These are phyloP conservation scores for Ocimum tenuiflorum DNA, from an alignment of 257 asterid species.

Conservation along the genomic window DNA sequence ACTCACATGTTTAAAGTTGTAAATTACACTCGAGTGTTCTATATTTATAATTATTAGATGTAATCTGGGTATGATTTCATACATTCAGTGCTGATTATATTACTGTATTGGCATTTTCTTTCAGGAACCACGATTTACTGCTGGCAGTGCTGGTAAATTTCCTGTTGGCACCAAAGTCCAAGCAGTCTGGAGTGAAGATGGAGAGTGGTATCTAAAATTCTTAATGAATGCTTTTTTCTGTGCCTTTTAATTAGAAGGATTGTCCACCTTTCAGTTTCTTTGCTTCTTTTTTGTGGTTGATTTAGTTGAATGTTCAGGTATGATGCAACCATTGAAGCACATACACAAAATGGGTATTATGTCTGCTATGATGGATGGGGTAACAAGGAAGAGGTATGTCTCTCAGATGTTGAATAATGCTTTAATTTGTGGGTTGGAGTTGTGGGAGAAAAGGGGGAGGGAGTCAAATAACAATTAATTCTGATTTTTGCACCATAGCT, in stretches of 20 bases:
- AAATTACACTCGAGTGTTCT: not conserved
- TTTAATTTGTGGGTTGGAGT: not conserved
- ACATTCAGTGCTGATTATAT: conserved; percentile 1
- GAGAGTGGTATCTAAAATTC: conserved; percentile 64
- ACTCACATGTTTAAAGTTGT: not conserved
- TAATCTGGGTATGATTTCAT: not conserved
- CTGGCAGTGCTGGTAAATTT: conserved; percentile 38
- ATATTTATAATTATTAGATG: not conserved
- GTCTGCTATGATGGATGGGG: conserved; percentile 86
- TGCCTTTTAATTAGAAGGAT: not conserved
- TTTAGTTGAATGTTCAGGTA: conserved; percentile 77
- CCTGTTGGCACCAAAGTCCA: conserved; percentile 88
- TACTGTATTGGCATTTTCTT: conserved; percentile 11
- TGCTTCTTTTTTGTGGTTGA: conserved; percentile 43
- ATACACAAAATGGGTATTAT: conserved; percentile 71
- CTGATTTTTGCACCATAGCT: not conserved
- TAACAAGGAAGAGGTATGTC: conserved; percentile 83
- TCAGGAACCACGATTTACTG: conserved; percentile 40
- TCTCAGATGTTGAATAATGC: not conserved
- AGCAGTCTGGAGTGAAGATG: conserved; percentile 98
- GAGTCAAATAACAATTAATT: not conserved
- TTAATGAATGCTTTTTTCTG: not conserved
- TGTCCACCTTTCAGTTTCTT: conserved; percentile 24
- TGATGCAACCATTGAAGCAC: conserved; percentile 72
- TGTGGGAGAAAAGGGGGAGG: not conserved